Base-by-base conservation (phyloP, 2,329 filamentous ascomycete species). In the Stagonosporopsis rhizophila region DNA sequence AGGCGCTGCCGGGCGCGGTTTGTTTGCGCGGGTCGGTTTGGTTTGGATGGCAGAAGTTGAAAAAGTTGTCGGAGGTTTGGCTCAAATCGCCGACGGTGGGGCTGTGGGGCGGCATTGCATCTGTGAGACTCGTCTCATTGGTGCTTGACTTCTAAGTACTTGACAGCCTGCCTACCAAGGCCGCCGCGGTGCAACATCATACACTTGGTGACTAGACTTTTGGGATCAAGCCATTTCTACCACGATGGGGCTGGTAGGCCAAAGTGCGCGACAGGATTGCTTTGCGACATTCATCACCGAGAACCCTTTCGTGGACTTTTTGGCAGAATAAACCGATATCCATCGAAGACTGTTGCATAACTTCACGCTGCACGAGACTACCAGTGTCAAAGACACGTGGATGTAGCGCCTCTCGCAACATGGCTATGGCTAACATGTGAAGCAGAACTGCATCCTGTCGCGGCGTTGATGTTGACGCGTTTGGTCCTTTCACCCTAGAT, bases 21-120 rank as follows among this genome's bases (percentile, higher is more conserved):
- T n/a, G 30, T 32, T 32, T 32, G 30, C 30, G 14, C 30, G 6
- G 14, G 34, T 28, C 23, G n/a, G 28, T 4, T 27, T 27, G 59
- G 58, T 62, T 47, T 12, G 30, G 5, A 32, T 15, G 30, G 30
- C 30, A 32, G 30, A 32, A n/a, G 30, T 32, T 32, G 69, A 72
- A 68, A 71, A 70, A 69, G 66, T 71, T 59, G 61, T 71, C 69
- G 70, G 70, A 44, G 49, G 25, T 35, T 35, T 1, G 22, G 14
- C 2, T 2, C 4, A 7, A 11, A 34, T 32, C 28, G 28, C 46
- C 46, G 46, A 49, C 40, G 11, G 37, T 38, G 35, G 35, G 35
- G 35, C 35, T 22, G 35, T 38, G 35, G 35, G 35, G 35, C 35
- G 30, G 14, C 30, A 15, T n/a, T 5, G 14, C 30, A 7, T n/a